phyloP scores from a whole-genome alignment of 441 rosid genomes.

The Euphorbia celastroides region DNA sequence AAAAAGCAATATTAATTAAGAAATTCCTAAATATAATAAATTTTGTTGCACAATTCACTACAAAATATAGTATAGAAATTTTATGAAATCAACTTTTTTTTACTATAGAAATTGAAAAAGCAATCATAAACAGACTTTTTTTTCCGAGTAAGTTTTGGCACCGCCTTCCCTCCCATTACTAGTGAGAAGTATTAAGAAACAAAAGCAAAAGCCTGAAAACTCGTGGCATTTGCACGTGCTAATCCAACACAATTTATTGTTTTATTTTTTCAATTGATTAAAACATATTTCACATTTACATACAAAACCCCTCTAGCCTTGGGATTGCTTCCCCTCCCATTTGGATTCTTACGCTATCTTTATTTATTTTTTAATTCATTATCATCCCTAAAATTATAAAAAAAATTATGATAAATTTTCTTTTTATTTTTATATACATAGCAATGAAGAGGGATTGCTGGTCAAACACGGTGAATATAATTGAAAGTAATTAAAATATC shows the following conservation, averaged over 20 bases:
- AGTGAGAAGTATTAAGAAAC: background rate
- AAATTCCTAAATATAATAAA: no score
- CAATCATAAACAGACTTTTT: no score
- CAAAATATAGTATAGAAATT: no score
- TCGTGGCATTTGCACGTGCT: constrained; percentile 37
- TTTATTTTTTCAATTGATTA: constrained; percentile 12
- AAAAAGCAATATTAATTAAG: no score
- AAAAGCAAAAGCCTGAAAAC: constrained; percentile 31
- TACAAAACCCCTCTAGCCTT: background rate
- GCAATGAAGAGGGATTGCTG: constrained; percentile 19
- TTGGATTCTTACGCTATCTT: constrained; percentile 41
- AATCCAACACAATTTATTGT: constrained; percentile 20
- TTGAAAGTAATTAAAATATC: background rate
- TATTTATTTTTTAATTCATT: background rate
- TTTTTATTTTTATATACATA: background rate
- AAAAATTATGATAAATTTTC: background rate
- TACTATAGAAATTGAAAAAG: no score
- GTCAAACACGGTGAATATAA: constrained; percentile 46
- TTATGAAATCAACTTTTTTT: no score
- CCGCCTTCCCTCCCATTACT: no score
- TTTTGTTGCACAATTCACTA: no score
- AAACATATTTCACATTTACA: background rate
- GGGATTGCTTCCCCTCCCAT: constrained; percentile 19
- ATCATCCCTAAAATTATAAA: background rate
- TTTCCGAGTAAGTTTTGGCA: no score